Evolutionary conservation across 371 early-diverging fungal genomes (phyloP), one percentile per base, ranked within the genome.

Genomic region (Haplosporangium sp.): DNA sequence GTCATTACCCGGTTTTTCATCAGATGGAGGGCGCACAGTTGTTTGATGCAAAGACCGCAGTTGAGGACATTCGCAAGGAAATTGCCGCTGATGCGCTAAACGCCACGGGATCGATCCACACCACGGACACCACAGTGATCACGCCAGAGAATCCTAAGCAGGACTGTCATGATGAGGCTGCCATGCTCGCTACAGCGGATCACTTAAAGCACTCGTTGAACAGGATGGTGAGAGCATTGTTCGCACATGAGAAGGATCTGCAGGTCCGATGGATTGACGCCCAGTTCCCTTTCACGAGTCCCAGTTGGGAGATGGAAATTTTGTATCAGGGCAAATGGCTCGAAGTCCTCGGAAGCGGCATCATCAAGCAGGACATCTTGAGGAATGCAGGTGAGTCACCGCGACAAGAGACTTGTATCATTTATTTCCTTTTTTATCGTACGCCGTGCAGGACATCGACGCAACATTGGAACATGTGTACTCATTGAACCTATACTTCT

Each of bases 1-100:
- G 90, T 58, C 99, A 99, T 74, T 98, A 98, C 82, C 99, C 99
- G 0, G 95, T 95, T 4, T 99, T 99, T 75, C 99, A 99, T 71
- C 99, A 99, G 76, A 95, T 98, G 90, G 99, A 99, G 73, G 98
- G 96, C 1, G 90, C 97, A 23, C 88, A 83, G 38, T 81, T 88
- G 50, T 84, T 88, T 61, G 86, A 88, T 41, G 80, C 81, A 51
- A 69, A 74, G 45, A 73, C 80, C 4, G 73, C 61, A 1, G 69
- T 68, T 3, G 68, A 67, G 6, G 81, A 62, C 13, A 68, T 80
- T 16, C 59, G 61, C 14, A 64, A 72, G 53, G 46, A 58, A 5
- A 70, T 67, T 47, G 65, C 64, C 5, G 51, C 56, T 0, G 64
- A 62, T 16, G 6, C 62, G 4, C 37, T 70, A 5, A 42, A 55